Percentiles rank a stretch among this genome's conserved stretches.
Evolutionary conservation across 108 stramenopile genomes (phyloP).

Genomic region (Pseudonitzschia delicatissima): DNA sequence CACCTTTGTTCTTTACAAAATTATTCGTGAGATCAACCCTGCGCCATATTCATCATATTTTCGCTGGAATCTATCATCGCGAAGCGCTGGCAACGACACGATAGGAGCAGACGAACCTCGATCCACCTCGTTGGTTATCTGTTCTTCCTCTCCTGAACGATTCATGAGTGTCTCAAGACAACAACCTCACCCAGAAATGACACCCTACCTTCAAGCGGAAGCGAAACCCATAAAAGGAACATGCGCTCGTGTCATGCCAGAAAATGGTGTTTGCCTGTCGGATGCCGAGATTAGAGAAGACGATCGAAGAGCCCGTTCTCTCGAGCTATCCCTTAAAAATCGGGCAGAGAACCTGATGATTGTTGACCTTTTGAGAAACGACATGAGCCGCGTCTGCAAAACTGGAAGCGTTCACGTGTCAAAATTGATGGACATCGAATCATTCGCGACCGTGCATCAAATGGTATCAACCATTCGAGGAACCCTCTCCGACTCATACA

Average conservation of each 20-base stretch:
- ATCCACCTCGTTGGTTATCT: slow-evolving; percentile 63
- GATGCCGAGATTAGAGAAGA: slow-evolving; percentile 50
- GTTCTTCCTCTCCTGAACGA: slow-evolving; percentile 94
- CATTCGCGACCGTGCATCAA: slow-evolving; percentile 96
- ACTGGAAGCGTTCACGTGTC: slow-evolving; percentile 89
- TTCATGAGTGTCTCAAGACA: slow-evolving; percentile 72
- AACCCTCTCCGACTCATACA: slow-evolving; percentile 30
- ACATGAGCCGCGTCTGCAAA: slow-evolving; percentile 88
- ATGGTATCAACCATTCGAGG: slow-evolving; percentile 92
- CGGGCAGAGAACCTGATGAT: slow-evolving; percentile 98
- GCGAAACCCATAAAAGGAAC: slow-evolving; percentile 99
- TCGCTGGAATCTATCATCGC: slow-evolving; percentile 27
- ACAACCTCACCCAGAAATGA: slow-evolving; percentile 8
- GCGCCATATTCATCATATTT: slow-evolving; percentile 92
- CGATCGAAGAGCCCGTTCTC: slow-evolving; percentile 34
- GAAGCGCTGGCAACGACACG: neutral
- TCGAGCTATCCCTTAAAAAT: slow-evolving; percentile 72
- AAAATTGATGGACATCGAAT: slow-evolving; percentile 91
- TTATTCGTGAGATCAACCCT: slow-evolving; percentile 79
- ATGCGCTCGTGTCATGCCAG: slow-evolving; percentile 41
- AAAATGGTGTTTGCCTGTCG: slow-evolving; percentile 31
- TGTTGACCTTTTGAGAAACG: slow-evolving; percentile 94
- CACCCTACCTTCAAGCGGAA: slow-evolving; percentile 59
- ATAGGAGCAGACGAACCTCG: neutral
- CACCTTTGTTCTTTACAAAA: slow-evolving; percentile 69